phyloP scores from a whole-genome alignment of 2,329 filamentous ascomycete genomes.

The Colletotrichum coccodes region DNA sequence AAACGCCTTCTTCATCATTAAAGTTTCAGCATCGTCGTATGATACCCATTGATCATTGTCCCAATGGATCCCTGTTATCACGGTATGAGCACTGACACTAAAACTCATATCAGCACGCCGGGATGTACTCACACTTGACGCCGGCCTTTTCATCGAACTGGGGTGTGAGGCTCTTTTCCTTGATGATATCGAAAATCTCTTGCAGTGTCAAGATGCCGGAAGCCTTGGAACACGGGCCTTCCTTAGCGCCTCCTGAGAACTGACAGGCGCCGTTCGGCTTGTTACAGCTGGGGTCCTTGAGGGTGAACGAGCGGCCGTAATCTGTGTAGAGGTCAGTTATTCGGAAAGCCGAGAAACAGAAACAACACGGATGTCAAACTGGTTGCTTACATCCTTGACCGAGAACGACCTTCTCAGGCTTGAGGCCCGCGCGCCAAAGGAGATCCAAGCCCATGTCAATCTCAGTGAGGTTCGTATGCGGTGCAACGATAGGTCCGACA shows the following conservation, averaged over 20 bases:
- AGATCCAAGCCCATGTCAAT: slow-evolving; percentile 53
- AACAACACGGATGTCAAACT: too few relatives aligned
- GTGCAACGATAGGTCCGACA: not conserved
- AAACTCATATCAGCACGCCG: too few relatives aligned
- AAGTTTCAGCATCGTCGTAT: slow-evolving; percentile 40
- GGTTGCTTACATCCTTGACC: slow-evolving; percentile 51
- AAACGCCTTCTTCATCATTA: slow-evolving; percentile 6
- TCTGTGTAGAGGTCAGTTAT: not conserved
- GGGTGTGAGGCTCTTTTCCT: slow-evolving; percentile 2
- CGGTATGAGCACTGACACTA: too few relatives aligned
- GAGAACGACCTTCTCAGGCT: slow-evolving; percentile 52
- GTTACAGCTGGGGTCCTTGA: slow-evolving; percentile 29
- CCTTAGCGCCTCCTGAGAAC: slow-evolving; percentile 27
- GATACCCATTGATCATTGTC: slow-evolving; percentile 39
- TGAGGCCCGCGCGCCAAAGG: slow-evolving; percentile 56
- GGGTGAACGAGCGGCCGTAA: slow-evolving; percentile 46
- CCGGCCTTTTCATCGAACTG: slow-evolving; percentile 37
- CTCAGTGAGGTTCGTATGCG: slow-evolving; percentile 52
- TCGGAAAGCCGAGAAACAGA: not conserved
- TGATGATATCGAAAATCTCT: slow-evolving; percentile 39
- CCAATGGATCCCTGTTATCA: slow-evolving; percentile 9
- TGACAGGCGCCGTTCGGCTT: slow-evolving; percentile 34
- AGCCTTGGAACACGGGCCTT: slow-evolving; percentile 31
- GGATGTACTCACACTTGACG: not conserved
- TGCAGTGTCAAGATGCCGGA: slow-evolving; percentile 36